Conservation (phyloP, 148 eudicot species). For the Suaeda aralocaspica region DNA sequence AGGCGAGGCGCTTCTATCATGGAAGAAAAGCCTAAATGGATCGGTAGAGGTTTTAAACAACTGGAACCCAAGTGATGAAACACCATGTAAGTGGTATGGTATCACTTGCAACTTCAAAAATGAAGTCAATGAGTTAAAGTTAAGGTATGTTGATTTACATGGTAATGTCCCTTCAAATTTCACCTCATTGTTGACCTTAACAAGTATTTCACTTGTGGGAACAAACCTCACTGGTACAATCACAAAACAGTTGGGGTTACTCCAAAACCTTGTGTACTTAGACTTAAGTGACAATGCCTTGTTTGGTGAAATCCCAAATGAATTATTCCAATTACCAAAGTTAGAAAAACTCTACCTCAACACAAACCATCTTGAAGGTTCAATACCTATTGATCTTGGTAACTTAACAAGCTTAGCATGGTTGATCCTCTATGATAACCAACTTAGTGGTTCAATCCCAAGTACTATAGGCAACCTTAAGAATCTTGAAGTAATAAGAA, state of each 20-base stretch:
- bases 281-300: slow-evolving; percentile 78
- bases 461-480: slow-evolving; percentile 52
- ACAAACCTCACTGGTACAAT: slow-evolving; percentile 70
- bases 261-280: slow-evolving; percentile 36
- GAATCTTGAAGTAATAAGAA: slow-evolving; percentile 54
- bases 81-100: slow-evolving; percentile 72
- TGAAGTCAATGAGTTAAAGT: slow-evolving; percentile 52
- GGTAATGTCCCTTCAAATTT: slow-evolving; percentile 59
- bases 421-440: slow-evolving; percentile 71
- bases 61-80: slow-evolving; percentile 53
- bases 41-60: slow-evolving; percentile 32
- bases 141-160: slow-evolving; percentile 60
- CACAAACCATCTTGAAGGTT: slow-evolving; percentile 60
- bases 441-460: slow-evolving; percentile 71
- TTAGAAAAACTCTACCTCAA: slow-evolving; percentile 56
- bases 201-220: slow-evolving; percentile 48
- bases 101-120: slow-evolving; percentile 49
- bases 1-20: slow-evolving; percentile 62
- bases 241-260: slow-evolving; percentile 47
- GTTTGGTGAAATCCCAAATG: slow-evolving; percentile 64
- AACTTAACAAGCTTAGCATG: slow-evolving; percentile 46
- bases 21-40: slow-evolving; percentile 61
- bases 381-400: slow-evolving; percentile 54
- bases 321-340: slow-evolving; percentile 40
- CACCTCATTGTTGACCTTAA: slow-evolving; percentile 40